These are phyloP conservation scores for Fusarium tjaetaba DNA, from an alignment of 2,329 filamentous ascomycete genomes.

Conservation along the genomic window DNA sequence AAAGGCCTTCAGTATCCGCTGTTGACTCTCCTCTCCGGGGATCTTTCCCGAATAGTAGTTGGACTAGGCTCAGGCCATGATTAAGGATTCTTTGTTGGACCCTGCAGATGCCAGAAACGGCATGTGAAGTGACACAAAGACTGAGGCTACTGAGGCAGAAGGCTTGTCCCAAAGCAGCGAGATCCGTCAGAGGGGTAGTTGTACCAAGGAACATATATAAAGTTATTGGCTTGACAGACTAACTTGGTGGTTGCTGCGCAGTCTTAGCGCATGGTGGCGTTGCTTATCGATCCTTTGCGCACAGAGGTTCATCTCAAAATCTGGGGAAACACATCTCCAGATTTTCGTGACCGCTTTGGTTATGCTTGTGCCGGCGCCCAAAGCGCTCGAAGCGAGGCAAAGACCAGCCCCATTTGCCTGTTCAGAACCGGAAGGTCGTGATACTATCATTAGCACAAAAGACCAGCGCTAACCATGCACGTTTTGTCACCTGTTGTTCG, in stretches of 20 bases:
- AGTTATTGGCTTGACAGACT: rapidly evolving
- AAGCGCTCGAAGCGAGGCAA: not conserved
- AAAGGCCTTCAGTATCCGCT: not conserved
- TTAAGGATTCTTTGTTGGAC: not conserved
- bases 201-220: no score
- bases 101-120: not conserved
- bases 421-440: not conserved
- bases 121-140: not conserved
- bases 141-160: rapidly evolving
- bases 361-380: not conserved
- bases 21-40: not conserved
- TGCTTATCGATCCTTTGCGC: not conserved
- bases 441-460: not conserved
- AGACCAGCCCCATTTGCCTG: rapidly evolving
- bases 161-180: no score
- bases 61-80: not conserved
- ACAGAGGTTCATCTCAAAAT: not conserved
- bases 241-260: no score
- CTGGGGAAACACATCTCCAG: not conserved
- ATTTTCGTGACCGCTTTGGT: rapidly evolving
- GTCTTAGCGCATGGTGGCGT: no score
- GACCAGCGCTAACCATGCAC: not conserved
- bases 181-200: rapidly evolving
- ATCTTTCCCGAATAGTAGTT: not conserved
- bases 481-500: not conserved